These are phyloP conservation scores for Dalbergia cultrata DNA, from an alignment of 306 rosid genomes.

Conservation along the genomic window DNA sequence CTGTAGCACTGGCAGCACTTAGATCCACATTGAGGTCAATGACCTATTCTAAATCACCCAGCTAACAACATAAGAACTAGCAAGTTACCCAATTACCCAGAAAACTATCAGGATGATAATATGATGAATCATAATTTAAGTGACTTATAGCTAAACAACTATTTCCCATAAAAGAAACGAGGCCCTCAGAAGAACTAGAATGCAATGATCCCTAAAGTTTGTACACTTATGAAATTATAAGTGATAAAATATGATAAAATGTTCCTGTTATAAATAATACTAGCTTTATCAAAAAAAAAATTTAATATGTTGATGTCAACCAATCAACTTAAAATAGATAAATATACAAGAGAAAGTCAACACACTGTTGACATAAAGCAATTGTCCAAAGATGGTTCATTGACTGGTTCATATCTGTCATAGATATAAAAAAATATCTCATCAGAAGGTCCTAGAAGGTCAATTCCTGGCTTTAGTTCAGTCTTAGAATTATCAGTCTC, in stretches of 20 bases:
- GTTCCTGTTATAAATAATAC: not conserved
- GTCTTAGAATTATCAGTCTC: slow-evolving; percentile 86
- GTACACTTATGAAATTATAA: slow-evolving; percentile 3
- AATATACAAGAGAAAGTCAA: slow-evolving; percentile 40
- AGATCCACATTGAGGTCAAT: slow-evolving; percentile 93
- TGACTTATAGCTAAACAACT: slow-evolving; percentile 20
- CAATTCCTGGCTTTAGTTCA: slow-evolving; percentile 94
- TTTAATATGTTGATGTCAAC: slow-evolving; percentile 7
- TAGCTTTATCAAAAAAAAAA: slow-evolving; percentile 73
- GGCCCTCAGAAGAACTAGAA: not conserved
- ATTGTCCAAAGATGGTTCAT: slow-evolving; percentile 88
- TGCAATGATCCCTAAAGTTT: not conserved
- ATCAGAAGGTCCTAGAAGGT: slow-evolving; percentile 88
- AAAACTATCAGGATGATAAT: slow-evolving; percentile 28
- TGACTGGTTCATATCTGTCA: slow-evolving; percentile 93
- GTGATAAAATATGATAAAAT: not conserved
- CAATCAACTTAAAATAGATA: not conserved
- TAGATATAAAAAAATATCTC: slow-evolving; percentile 89
- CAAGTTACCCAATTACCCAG: slow-evolving; percentile 9
- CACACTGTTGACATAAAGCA: slow-evolving; percentile 90
- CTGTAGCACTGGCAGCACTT: slow-evolving; percentile 97
- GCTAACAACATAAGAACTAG: slow-evolving; percentile 17
- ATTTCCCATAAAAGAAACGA: not conserved
- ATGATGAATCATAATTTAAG: slow-evolving; percentile 27
- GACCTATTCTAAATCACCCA: slow-evolving; percentile 60